phyloP scores from a whole-genome alignment of 257 asterid species.

The Parsonsia alboflavescens region DNA sequence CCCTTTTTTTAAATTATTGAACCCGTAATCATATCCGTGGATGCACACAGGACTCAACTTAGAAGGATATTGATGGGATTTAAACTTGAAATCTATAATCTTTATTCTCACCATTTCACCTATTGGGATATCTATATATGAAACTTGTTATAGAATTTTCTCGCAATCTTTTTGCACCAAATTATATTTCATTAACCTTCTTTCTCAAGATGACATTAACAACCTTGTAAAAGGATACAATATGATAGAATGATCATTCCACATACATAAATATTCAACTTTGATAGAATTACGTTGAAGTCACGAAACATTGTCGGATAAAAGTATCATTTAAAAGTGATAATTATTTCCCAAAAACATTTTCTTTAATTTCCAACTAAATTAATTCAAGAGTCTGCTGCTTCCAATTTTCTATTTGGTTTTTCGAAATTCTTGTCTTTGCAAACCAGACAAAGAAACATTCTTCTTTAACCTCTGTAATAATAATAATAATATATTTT shows the following conservation, averaged over 20 bases:
- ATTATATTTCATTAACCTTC: neutral
- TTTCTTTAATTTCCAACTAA: neutral
- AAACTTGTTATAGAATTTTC: neutral
- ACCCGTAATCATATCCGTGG: no score
- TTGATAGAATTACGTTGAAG: neutral
- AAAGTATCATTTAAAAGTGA: slow-evolving; percentile 1
- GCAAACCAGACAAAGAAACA: slow-evolving; percentile 4
- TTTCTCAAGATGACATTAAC: neutral
- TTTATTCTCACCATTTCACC: no score
- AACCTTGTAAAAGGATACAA: neutral
- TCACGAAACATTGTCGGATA: neutral
- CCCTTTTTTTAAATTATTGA: no score
- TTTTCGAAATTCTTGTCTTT: neutral
- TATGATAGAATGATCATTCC: no score
- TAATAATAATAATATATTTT: no score
- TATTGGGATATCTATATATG: no score
- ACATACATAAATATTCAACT: no score
- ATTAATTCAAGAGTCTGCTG: neutral
- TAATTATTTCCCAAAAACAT: neutral
- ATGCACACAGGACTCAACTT: no score
- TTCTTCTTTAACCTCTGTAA: neutral
- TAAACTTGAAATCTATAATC: no score
- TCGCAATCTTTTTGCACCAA: neutral
- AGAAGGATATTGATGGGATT: no score
- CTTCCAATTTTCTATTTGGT: neutral